These are phyloP conservation scores for Chaetoceros tenuissimus DNA, from an alignment of 108 stramenopile genomes.

Conservation along the genomic window DNA sequence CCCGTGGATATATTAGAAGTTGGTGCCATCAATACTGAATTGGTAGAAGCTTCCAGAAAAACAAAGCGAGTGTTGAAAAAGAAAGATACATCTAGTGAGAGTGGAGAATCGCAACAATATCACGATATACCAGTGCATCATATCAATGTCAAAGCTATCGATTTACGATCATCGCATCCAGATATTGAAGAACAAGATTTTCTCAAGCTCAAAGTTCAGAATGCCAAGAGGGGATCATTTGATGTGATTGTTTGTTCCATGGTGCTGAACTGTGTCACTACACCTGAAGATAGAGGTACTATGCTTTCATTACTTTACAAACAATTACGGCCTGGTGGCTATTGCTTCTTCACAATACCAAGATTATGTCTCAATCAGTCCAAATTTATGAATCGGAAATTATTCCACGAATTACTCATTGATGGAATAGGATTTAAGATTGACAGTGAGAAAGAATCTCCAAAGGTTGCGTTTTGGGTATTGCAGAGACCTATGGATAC, in stretches of 20 bases:
- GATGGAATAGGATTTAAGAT: conserved; percentile 61
- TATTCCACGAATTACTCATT: conserved; percentile 51
- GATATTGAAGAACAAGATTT: conserved; percentile 86
- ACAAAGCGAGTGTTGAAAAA: conserved; percentile 3
- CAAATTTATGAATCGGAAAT: conserved; percentile 38
- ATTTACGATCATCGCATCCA: conserved; percentile 69
- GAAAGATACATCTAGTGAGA: neutral
- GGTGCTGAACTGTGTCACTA: conserved; percentile 92
- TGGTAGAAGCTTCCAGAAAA: conserved; percentile 65
- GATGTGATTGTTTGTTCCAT: conserved; percentile 87
- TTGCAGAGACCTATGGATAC: conserved; percentile 26
- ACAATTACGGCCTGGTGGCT: conserved; percentile 66
- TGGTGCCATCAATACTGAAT: conserved; percentile 92
- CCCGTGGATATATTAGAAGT: conserved; percentile 78
- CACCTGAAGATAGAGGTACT: conserved; percentile 59
- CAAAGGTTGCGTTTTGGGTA: conserved; percentile 73
- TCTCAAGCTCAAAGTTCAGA: conserved; percentile 30
- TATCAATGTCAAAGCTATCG: conserved; percentile 62
- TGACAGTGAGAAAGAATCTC: conserved; percentile 52
- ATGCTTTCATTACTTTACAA: conserved; percentile 71
- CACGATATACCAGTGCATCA: neutral
- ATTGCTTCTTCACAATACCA: conserved; percentile 72
- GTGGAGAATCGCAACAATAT: neutral
- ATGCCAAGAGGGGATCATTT: conserved; percentile 11
- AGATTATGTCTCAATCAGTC: conserved; percentile 67